Conservation (phyloP, 176 grass and related monocot species). For the Juncus effusus region DNA sequence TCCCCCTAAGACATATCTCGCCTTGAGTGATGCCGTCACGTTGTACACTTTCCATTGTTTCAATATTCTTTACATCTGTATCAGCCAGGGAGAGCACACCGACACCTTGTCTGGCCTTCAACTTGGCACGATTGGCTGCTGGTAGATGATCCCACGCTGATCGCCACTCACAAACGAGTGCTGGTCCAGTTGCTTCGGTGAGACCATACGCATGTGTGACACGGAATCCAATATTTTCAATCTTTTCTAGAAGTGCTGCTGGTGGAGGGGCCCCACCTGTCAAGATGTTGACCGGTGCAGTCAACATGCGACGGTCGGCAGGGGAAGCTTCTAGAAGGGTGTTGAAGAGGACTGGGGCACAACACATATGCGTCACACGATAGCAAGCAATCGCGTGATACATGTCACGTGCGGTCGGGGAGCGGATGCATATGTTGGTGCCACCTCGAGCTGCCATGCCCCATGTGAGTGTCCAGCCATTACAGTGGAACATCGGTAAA, state of each 20-base stretch:
- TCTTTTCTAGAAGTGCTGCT: constrained; percentile 20
- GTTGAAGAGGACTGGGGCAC: constrained; percentile 33
- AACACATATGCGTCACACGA: constrained; percentile 28
- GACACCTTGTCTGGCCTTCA: constrained; percentile 35
- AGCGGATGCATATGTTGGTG: constrained; percentile 21
- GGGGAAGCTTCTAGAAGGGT: constrained; percentile 21
- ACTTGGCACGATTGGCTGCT: neutral
- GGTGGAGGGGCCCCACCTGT: constrained; percentile 38
- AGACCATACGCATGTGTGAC: constrained; percentile 42
- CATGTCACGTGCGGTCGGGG: constrained; percentile 15
- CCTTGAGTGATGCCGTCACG: constrained; percentile 31
- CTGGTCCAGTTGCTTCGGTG: constrained; percentile 31
- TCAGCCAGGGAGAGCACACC: constrained; percentile 21
- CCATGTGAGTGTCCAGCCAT: constrained; percentile 35
- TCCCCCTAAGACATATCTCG: constrained; percentile 38
- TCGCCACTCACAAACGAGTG: constrained; percentile 28
- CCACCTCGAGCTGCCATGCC: constrained; percentile 33
- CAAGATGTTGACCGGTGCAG: constrained; percentile 17
- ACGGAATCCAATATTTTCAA: constrained; percentile 32
- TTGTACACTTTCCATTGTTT: constrained; percentile 30
- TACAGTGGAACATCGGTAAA: constrained; percentile 35
- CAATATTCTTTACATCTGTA: constrained; percentile 21
- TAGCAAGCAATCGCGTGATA: constrained; percentile 27
- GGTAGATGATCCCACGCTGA: constrained; percentile 37
- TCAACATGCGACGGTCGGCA: constrained; percentile 17